These are phyloP conservation scores for Talaromyces pinophilus DNA, from an alignment of 2,329 filamentous ascomycete genomes.

Conservation along the genomic window DNA sequence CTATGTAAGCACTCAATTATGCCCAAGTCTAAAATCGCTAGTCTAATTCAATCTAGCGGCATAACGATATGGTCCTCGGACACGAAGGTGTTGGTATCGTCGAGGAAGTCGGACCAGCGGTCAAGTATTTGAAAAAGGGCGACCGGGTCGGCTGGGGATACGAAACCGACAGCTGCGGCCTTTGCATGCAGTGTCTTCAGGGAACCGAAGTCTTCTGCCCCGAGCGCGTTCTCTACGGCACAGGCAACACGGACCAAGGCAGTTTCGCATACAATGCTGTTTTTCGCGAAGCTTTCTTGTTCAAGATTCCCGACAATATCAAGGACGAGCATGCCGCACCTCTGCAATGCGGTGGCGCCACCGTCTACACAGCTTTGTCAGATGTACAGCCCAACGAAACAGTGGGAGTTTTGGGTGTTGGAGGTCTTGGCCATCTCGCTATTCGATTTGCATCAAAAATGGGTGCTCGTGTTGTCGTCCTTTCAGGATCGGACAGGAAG, in stretches of 20 bases:
- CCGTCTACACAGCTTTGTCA: slow-evolving; percentile 58
- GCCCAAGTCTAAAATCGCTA: neutral
- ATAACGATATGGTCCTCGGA: slow-evolving; percentile 48
- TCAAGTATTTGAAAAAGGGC: slow-evolving; percentile 57
- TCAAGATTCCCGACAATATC: slow-evolving; percentile 42
- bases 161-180: slow-evolving; percentile 57
- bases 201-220: slow-evolving; percentile 45
- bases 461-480: slow-evolving; percentile 63
- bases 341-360: slow-evolving; percentile 43
- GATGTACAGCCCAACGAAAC: slow-evolving; percentile 68
- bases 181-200: slow-evolving; percentile 45
- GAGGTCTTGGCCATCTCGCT: slow-evolving; percentile 72
- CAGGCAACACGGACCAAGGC: slow-evolving; percentile 38
- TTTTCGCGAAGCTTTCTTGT: slow-evolving; percentile 39
- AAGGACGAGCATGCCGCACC: slow-evolving; percentile 35
- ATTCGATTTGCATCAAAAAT: slow-evolving; percentile 70
- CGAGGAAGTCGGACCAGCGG: slow-evolving; percentile 54
- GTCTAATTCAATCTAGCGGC: slow-evolving; percentile 2
- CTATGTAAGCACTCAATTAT: slow-evolving; percentile 19
- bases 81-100: slow-evolving; percentile 66
- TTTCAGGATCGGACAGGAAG: slow-evolving; percentile 55
- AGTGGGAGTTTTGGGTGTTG: slow-evolving; percentile 71
- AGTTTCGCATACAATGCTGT: slow-evolving; percentile 38
- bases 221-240: slow-evolving; percentile 33
- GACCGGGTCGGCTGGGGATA: slow-evolving; percentile 66